Evolutionary conservation across 768 basidiomycete genomes (phyloP).

Genomic region (Xerocomus brunneocitrinus): DNA sequence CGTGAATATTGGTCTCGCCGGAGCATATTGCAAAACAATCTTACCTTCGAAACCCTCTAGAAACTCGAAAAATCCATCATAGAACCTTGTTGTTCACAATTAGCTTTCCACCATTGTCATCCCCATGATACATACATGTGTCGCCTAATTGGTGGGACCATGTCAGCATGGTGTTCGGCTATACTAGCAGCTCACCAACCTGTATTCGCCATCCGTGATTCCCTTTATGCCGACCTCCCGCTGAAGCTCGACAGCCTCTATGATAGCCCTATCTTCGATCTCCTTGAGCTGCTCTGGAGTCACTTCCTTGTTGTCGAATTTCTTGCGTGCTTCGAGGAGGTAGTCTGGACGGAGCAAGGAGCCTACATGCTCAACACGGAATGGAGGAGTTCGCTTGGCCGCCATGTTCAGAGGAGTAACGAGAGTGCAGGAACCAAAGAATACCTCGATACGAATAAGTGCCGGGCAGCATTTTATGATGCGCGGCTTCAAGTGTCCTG

Average conservation of each 20-base stretch:
- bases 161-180: background rate
- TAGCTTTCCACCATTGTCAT: background rate
- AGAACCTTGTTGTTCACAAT: slow-evolving; percentile 21
- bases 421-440: background rate
- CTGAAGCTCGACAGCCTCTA: slow-evolving; percentile 35
- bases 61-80: slow-evolving; percentile 27
- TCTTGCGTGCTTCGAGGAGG: slow-evolving; percentile 36
- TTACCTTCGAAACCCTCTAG: slow-evolving; percentile 25
- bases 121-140: slow-evolving; percentile 20
- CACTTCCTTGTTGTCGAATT: slow-evolving; percentile 33
- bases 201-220: slow-evolving; percentile 42
- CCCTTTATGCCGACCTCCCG: slow-evolving; percentile 38
- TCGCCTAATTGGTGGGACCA: slow-evolving; percentile 7
- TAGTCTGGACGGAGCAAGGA: slow-evolving; percentile 40
- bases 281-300: slow-evolving; percentile 32
- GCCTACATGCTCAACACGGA: slow-evolving; percentile 44
- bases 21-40: background rate
- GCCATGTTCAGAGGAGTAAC: slow-evolving; percentile 9
- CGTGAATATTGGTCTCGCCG: background rate
- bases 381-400: slow-evolving; percentile 34
- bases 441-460: background rate
- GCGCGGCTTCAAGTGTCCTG: background rate
- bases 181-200: slow-evolving; percentile 23
- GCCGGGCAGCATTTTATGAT: background rate
- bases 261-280: slow-evolving; percentile 39